phyloP scores from a whole-genome alignment of 2,329 filamentous ascomycete genomes.

The Microsporum canis region DNA sequence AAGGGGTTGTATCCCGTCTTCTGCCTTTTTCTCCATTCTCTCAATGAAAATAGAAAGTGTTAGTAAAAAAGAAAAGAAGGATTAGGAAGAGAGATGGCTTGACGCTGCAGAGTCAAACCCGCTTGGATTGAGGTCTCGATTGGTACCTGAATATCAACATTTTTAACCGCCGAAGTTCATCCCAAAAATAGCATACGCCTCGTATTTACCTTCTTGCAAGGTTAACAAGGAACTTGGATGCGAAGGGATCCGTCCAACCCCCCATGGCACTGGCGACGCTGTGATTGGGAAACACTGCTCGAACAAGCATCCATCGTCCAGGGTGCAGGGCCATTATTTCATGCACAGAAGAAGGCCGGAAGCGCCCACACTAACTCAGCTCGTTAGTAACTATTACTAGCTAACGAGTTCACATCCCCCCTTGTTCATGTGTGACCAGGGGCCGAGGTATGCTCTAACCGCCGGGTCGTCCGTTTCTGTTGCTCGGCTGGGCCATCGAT shows the following conservation, averaged over 20 bases:
- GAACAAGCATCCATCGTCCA: not conserved
- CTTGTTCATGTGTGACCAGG: not conserved
- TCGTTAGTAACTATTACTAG: not conserved
- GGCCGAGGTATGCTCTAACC: not conserved
- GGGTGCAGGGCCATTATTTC: not conserved
- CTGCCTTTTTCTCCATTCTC: not conserved
- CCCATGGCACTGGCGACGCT: not conserved
- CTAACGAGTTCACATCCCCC: not conserved
- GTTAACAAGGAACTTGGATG: not conserved
- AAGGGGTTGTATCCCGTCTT: not conserved
- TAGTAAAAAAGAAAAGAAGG: not conserved
- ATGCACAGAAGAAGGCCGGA: not conserved
- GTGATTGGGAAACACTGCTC: not conserved
- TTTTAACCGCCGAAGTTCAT: not conserved
- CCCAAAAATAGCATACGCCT: not conserved
- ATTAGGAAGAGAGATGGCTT: not conserved
- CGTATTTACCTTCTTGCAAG: not conserved
- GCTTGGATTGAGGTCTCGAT: not conserved
- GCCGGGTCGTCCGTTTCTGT: not conserved
- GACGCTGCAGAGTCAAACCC: not conserved
- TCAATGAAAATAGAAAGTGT: not conserved
- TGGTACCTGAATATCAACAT: conserved; percentile 2
- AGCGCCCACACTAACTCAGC: not conserved
- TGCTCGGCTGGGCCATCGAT: not conserved
- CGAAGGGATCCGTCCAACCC: not conserved